Percentiles rank a stretch among this genome's conserved stretches.
These are phyloP conservation scores for Lentinula sp. DNA, from an alignment of 768 basidiomycete species.

Conservation along the genomic window DNA sequence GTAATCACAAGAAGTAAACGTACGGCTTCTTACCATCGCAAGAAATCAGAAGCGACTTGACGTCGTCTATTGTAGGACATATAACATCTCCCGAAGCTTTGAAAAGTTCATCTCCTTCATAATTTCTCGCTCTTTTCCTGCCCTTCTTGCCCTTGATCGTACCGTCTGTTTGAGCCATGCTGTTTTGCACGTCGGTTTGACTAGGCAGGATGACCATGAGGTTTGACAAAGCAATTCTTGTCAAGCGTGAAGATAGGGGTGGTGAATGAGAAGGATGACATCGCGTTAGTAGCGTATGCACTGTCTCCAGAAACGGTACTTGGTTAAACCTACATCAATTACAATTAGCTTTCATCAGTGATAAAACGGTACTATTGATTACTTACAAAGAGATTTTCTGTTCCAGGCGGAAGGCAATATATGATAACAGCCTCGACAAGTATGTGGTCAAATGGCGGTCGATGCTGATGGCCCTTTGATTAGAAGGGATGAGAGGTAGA, in stretches of 20 bases:
- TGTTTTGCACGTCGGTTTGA: slow-evolving; percentile 23
- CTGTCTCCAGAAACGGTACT: slow-evolving; percentile 37
- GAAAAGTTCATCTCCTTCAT: slow-evolving; percentile 74
- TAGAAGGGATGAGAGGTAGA: neutral
- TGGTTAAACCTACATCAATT: slow-evolving; percentile 26
- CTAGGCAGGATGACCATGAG: slow-evolving; percentile 42
- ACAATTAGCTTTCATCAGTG: slow-evolving; percentile 4
- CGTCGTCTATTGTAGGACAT: slow-evolving; percentile 45
- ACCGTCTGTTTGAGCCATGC: slow-evolving; percentile 12
- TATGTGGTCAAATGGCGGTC: slow-evolving; percentile 52
- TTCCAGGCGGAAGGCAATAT: slow-evolving; percentile 59
- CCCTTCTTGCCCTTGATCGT: slow-evolving; percentile 41
- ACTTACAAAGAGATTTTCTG: slow-evolving; percentile 42
- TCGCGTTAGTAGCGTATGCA: slow-evolving; percentile 34
- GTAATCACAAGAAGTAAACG: neutral
- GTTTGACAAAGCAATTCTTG: slow-evolving; percentile 44
- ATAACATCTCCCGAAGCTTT: slow-evolving; percentile 38
- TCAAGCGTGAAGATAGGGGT: slow-evolving; percentile 45
- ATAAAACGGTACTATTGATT: slow-evolving; percentile 2
- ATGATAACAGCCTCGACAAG: slow-evolving; percentile 41
- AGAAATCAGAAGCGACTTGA: slow-evolving; percentile 43
- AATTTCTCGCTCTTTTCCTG: slow-evolving; percentile 65
- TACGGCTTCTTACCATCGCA: slow-evolving; percentile 45
- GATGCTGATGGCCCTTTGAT: slow-evolving; percentile 22
- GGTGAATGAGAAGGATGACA: slow-evolving; percentile 43